Evolutionary conservation across 352 stramenopile species (phyloP).

Genomic region (Globisporangium carolinianum): DNA sequence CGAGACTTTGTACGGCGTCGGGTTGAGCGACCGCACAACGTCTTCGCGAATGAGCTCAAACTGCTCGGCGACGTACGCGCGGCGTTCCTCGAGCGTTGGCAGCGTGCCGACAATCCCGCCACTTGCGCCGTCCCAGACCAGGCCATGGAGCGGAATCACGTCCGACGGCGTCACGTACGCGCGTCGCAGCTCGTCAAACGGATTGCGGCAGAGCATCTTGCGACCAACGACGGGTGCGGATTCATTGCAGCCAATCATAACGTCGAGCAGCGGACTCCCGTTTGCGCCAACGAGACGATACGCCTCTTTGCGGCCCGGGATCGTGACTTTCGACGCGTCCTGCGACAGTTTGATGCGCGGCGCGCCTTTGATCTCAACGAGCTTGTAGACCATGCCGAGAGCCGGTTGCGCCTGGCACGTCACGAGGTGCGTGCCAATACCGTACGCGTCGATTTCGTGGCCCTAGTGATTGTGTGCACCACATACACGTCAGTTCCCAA

Average conservation of each 20-base stretch:
- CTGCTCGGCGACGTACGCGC: slow-evolving; percentile 87
- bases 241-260: slow-evolving; percentile 88
- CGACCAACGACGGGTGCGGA: slow-evolving; percentile 71
- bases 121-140: slow-evolving; percentile 89
- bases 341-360: slow-evolving; percentile 98
- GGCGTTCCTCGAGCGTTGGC: slow-evolving; percentile 70
- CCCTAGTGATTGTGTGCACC: slow-evolving; percentile 24
- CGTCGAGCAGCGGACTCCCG: slow-evolving; percentile 83
- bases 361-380: slow-evolving; percentile 95
- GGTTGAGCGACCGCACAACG: slow-evolving; percentile 93
- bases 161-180: slow-evolving; percentile 89
- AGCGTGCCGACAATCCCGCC: slow-evolving; percentile 59
- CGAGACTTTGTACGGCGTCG: slow-evolving; percentile 93
- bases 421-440: slow-evolving; percentile 94
- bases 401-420: slow-evolving; percentile 98
- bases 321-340: slow-evolving; percentile 95
- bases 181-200: slow-evolving; percentile 94
- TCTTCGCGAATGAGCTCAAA: slow-evolving; percentile 92
- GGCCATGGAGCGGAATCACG: slow-evolving; percentile 86
- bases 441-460: slow-evolving; percentile 94
- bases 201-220: slow-evolving; percentile 92
- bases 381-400: slow-evolving; percentile 99
- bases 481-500: no score
- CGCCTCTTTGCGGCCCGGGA: slow-evolving; percentile 85
- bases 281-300: slow-evolving; percentile 89